Conservation (phyloP, 176 grass and related monocot genomes). For the Oryza australiensis region DNA sequence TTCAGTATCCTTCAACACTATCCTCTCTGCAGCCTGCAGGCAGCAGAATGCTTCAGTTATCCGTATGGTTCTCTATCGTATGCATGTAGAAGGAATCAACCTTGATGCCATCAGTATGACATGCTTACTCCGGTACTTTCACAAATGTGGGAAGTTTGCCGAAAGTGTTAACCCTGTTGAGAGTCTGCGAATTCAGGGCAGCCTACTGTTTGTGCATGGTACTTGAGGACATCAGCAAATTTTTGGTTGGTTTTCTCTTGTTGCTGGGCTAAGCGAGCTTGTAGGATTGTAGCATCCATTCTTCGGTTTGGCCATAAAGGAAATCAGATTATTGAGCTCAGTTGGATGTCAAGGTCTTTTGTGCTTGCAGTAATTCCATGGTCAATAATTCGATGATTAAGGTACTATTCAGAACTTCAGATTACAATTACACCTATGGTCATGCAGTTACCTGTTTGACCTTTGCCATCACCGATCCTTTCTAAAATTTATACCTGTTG, state of each 20-base stretch:
- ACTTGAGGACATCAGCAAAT: background rate
- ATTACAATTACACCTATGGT: conserved; percentile 15
- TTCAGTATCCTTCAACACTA: conserved; percentile 29
- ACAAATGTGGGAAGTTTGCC: background rate
- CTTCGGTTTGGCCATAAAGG: conserved; percentile 23
- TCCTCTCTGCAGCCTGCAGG: conserved; percentile 29
- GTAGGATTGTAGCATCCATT: background rate
- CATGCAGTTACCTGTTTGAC: conserved; percentile 3
- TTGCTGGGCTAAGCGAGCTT: background rate
- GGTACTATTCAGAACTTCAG: conserved; percentile 43
- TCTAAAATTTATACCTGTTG: conserved; percentile 15
- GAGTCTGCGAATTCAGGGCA: background rate
- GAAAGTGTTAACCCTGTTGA: conserved; percentile 18
- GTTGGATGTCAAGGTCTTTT: conserved; percentile 54
- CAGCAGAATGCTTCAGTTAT: conserved; percentile 33
- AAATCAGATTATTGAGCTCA: conserved; percentile 52
- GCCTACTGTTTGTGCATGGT: background rate
- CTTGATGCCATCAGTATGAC: conserved; percentile 28
- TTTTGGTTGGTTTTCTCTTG: background rate
- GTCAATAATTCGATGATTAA: conserved; percentile 58
- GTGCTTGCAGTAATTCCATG: conserved; percentile 61
- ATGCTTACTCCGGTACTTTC: conserved; percentile 35
- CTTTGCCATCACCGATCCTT: conserved; percentile 10
- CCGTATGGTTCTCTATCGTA: conserved; percentile 27
- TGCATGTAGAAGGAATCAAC: conserved; percentile 20